Percentiles rank a stretch among this genome's conserved stretches.
Conservation (phyloP, 164 flowering plant genomes). For the Amborella trichopoda region DNA sequence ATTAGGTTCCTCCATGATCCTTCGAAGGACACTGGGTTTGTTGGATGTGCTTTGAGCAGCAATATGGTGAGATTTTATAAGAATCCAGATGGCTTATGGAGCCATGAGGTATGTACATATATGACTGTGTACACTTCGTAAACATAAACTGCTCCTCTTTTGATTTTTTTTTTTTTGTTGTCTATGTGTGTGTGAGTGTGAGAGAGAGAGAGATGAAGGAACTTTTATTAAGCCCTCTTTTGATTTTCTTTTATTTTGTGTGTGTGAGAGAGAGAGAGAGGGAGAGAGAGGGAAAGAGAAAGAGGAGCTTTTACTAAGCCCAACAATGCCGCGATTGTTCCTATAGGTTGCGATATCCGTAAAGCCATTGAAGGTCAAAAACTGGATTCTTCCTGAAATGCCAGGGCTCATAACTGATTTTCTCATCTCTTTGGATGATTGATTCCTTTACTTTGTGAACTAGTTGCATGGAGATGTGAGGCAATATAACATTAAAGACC, state of each 20-base stretch:
- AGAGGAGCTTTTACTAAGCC: no score
- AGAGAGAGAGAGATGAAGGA: no score
- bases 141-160: no score
- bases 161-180: no score
- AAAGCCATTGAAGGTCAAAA: conserved; percentile 76
- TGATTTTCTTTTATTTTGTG: neutral
- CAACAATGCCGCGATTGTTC: neutral
- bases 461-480: conserved; percentile 98
- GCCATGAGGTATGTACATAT: conserved; percentile 66
- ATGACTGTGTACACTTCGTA: neutral
- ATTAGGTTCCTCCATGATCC: conserved; percentile 92
- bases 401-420: conserved; percentile 96
- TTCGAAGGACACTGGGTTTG: conserved; percentile 74
- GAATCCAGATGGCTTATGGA: conserved; percentile 69
- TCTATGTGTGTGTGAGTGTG: no score
- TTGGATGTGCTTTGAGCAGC: conserved; percentile 87
- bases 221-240: no score
- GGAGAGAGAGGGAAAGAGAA: neutral
- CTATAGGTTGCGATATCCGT: conserved; percentile 62
- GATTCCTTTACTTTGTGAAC: conserved; percentile 73
- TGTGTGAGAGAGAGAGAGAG: neutral
- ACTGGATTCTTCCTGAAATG: conserved; percentile 96
- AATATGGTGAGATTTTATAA: conserved; percentile 92
- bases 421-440: conserved; percentile 88
- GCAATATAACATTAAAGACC: conserved; percentile 88